These are phyloP conservation scores for Coriolopsis trogii DNA, from an alignment of 1,284 basidiomycete species.

Conservation along the genomic window DNA sequence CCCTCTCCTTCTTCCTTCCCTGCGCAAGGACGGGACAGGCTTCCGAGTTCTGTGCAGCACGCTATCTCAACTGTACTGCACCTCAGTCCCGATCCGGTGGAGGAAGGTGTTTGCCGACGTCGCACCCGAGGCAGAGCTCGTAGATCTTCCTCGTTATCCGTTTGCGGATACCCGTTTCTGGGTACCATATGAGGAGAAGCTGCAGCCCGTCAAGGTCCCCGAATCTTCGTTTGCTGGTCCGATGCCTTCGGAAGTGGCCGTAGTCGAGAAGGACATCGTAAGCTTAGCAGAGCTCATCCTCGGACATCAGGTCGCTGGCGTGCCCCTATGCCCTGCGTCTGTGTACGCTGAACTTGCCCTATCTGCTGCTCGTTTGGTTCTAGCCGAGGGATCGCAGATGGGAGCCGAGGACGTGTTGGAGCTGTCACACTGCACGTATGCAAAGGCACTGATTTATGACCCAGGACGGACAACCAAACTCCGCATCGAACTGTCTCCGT, in stretches of 20 bases:
- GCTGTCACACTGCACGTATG: conserved; percentile 49
- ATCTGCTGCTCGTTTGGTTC: conserved; percentile 44
- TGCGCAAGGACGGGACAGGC: conserved; percentile 47
- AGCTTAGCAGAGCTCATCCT: conserved; percentile 48
- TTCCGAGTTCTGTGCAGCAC: conserved; percentile 48
- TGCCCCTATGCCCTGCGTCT: conserved; percentile 68
- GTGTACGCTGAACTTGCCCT: conserved; percentile 63
- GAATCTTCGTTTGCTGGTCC: conserved; percentile 34
- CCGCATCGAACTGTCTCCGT: conserved; percentile 41
- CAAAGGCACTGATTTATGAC: conserved; percentile 56
- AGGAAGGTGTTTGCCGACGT: conserved; percentile 54
- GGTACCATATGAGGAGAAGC: conserved; percentile 48
- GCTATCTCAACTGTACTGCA: conserved; percentile 52
- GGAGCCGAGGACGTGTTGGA: conserved; percentile 39
- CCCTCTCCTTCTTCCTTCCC: conserved; percentile 48
- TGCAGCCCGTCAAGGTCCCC: background rate
- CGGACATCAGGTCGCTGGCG: conserved; percentile 61
- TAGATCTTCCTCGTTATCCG: conserved; percentile 64
- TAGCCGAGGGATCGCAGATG: conserved; percentile 34
- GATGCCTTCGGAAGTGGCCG: background rate
- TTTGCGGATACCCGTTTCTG: conserved; percentile 60
- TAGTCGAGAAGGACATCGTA: conserved; percentile 51
- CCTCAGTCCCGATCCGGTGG: conserved; percentile 51
- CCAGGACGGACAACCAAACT: conserved; percentile 38
- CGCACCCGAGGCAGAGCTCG: conserved; percentile 38